A percentile compares a stretch with the other conserved stretches of the same genome.
These are phyloP conservation scores for Glomus cerebriforme DNA, from an alignment of 192 early-diverging fungal species.

Conservation along the genomic window DNA sequence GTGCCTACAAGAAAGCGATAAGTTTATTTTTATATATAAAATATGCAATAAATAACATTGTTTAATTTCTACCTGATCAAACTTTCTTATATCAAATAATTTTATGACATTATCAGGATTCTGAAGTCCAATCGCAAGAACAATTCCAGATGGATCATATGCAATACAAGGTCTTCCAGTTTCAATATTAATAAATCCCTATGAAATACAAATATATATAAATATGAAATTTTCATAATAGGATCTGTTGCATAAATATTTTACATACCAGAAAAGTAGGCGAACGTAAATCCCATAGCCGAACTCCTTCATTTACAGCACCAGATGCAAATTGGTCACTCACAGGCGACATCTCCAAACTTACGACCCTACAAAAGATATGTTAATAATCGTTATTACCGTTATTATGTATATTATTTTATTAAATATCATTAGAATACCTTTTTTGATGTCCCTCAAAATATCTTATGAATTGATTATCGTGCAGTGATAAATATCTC, in stretches of 20 bases:
- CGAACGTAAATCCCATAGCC: constrained; percentile 83
- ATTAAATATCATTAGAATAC: constrained; percentile 40
- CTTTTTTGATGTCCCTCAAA: constrained; percentile 82
- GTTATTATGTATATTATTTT: background rate
- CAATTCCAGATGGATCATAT: constrained; percentile 78
- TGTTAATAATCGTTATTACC: background rate
- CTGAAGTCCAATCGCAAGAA: constrained; percentile 67
- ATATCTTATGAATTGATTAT: constrained; percentile 92
- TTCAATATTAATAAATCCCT: constrained; percentile 44
- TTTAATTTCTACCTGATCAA: constrained; percentile 41
- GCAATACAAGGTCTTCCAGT: constrained; percentile 56
- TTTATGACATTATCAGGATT: constrained; percentile 50
- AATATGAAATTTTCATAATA: background rate
- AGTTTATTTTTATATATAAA: constrained; percentile 3
- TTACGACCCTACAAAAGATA: constrained; percentile 59
- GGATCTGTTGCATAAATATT: background rate
- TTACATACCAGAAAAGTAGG: constrained; percentile 57
- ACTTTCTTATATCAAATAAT: constrained; percentile 74
- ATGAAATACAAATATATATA: background rate
- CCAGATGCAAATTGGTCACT: constrained; percentile 85
- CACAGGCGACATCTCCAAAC: constrained; percentile 80
- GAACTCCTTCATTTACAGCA: constrained; percentile 71
- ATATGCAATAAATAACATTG: background rate
- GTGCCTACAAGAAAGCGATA: constrained; percentile 37
- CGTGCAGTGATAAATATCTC: constrained; percentile 91